Evolutionary conservation across 805 yeast genomes (phyloP).

Genomic region (Kregervanrija delftensis): DNA sequence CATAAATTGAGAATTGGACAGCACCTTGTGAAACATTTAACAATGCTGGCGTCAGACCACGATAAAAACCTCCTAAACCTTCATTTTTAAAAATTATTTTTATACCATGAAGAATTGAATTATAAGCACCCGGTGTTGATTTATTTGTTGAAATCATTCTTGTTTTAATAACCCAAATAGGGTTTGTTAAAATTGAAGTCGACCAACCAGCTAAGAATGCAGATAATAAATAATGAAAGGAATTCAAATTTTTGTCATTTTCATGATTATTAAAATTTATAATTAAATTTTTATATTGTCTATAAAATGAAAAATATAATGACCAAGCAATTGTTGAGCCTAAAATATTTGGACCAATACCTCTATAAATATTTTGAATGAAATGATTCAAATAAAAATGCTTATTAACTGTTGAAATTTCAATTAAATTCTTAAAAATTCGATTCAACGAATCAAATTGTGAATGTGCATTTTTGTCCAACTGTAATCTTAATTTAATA

Average conservation of each 20-base stretch:
- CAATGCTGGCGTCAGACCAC: slow-evolving; percentile 71
- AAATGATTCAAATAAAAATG: slow-evolving; percentile 8
- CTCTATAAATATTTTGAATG: slow-evolving; percentile 50
- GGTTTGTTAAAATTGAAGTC: slow-evolving; percentile 78
- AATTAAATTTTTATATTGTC: slow-evolving; percentile 41
- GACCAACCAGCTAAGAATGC: slow-evolving; percentile 68
- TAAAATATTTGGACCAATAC: slow-evolving; percentile 67
- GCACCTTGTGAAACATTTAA: slow-evolving; percentile 87
- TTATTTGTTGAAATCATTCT: slow-evolving; percentile 62
- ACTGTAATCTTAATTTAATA: slow-evolving; percentile 75
- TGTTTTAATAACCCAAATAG: slow-evolving; percentile 93
- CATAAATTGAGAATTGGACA: slow-evolving; percentile 80
- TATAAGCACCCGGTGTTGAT: slow-evolving; percentile 44
- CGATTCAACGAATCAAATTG: slow-evolving; percentile 24
- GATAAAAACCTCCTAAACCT: slow-evolving; percentile 71
- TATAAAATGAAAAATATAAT: slow-evolving; percentile 72
- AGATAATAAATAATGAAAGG: slow-evolving; percentile 42
- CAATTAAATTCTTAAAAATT: slow-evolving; percentile 15
- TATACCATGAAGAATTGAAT: slow-evolving; percentile 51
- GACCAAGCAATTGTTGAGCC: slow-evolving; percentile 92
- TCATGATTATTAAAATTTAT: slow-evolving; percentile 6
- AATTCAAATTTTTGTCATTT: slow-evolving; percentile 30
- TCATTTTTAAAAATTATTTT: slow-evolving; percentile 39
- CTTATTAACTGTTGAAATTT: slow-evolving; percentile 6
- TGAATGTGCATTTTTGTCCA: slow-evolving; percentile 33